Base-by-base conservation (phyloP, 2,329 filamentous ascomycete species). In the Arthrobotrys pseudoclavata region DNA sequence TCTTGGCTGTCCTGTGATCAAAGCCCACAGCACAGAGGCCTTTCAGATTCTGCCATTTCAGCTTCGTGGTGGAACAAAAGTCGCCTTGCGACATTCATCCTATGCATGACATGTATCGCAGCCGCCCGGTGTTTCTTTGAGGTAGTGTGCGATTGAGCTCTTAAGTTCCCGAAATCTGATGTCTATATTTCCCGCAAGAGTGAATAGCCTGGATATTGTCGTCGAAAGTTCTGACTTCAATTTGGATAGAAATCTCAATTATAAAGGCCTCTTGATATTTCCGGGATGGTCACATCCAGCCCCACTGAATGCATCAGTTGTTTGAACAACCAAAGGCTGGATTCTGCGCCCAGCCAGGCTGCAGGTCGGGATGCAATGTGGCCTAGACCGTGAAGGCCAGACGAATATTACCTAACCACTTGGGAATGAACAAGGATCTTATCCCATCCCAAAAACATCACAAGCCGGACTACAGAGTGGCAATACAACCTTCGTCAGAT, bases 1-100 rank as follows among this genome's bases (percentile, higher is more conserved):
- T 45, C 47, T 50, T 50, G 47, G 47, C 22, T 47, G 40, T 31
- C 53, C 20, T 68, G 62, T 67, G 52, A 62, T 47, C 42, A 67
- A 53, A 29, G n/a, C 29, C 18, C 29, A 26, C n/a, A 9, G 12
- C 5, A 5, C 12, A 15, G 37, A 40, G 37, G 9, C 12, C 37
- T 15, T 40, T 40, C 37, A 4, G 37, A 40, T 4, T 3, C 12
- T 40, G 37, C 47, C 47, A 50, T 50, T 24, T 50, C 47, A 50
- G 20, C 47, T 24, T 12, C 2, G 37, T 40, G 37, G 6, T 45
- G 7, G 42, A 20, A 12, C 5, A 45, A 45, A 45, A 45, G 18
- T 50, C 22, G 47, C 47, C 50, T 26, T 45, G 42, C 42, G 42
- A 45, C 1, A 45, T 45, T 18, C 15, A 45, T 5, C 18, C 15